Base-by-base conservation (phyloP, 2,329 filamentous ascomycete genomes). In the Xylariaceae sp. region DNA sequence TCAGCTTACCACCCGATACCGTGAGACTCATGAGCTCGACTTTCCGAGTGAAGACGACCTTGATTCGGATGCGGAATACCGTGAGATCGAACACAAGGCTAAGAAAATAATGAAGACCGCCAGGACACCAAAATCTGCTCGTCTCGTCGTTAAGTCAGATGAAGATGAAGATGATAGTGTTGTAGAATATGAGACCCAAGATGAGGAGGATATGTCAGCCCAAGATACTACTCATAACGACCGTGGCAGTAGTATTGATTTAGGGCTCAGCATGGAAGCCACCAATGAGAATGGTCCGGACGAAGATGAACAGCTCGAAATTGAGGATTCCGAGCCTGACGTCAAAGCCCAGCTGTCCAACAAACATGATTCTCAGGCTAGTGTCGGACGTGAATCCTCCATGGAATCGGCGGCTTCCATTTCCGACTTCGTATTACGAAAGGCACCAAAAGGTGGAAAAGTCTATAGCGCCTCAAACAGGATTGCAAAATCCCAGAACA, bases 21-120 rank as follows among this genome's bases (percentile, higher is more conserved):
- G 57, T 10, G 48, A 66, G 20, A 66, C 60, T 4, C 53, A 57
- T 6, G 52, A 65, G 40, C 58, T 72, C 1, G 56, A 61, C 6
- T 66, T 60, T 32, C 64, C 64, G 7, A 46, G 47, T 9, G 59
- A 58, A 3, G 57, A 64, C 10, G 54, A 65, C 7, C 40, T 68
- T 7, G 61, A 71, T 40, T 32, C 56, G 2, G 45, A 65, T 14
- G 57, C 44, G 0, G 70, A 72, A 47, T 67, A 65, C 41, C 42
- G 20, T 7, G 65, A 66, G 29, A 56, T 71, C 2, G 66, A 64
- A 40, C 60, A 59, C 21, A 69, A 59, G 43, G 47, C 71, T 21
- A 56, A 55, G 16, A 63, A 59, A 46, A 66, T 67, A 23, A 49
- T 67, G 18, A 64, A 56, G 16, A 14, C 23, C 1, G 44, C 53